These are phyloP conservation scores for Pulveroboletus sp. DNA, from an alignment of 768 basidiomycete genomes.

Conservation along the genomic window DNA sequence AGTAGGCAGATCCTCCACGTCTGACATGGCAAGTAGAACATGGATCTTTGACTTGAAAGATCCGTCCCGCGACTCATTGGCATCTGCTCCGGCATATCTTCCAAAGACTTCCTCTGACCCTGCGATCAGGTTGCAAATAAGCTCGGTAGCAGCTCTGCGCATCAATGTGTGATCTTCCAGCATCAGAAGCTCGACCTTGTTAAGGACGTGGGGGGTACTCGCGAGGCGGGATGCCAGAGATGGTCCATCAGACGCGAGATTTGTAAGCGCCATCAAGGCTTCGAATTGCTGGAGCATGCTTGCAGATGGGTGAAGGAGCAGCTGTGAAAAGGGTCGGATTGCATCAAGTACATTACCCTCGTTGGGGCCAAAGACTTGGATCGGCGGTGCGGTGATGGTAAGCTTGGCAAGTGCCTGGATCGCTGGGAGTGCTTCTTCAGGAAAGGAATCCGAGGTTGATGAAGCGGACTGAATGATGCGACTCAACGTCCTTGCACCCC, in stretches of 20 bases:
- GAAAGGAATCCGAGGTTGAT: conserved; percentile 26
- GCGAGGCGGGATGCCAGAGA: conserved; percentile 66
- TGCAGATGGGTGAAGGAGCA: conserved; percentile 67
- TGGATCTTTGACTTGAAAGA: conserved; percentile 62
- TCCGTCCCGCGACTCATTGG: conserved; percentile 32
- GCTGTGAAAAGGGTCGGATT: conserved; percentile 72
- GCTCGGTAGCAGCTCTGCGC: conserved; percentile 83
- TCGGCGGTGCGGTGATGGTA: conserved; percentile 85
- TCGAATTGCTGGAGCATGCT: conserved; percentile 86
- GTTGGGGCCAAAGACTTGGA: conserved; percentile 87
- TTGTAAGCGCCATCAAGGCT: conserved; percentile 93
- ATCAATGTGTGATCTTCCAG: conserved; percentile 81
- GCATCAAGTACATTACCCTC: conserved; percentile 73
- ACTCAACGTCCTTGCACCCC: conserved; percentile 66
- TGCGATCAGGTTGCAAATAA: conserved; percentile 85
- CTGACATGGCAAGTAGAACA: conserved; percentile 78
- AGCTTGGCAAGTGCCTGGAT: conserved; percentile 92
- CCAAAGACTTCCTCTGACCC: conserved; percentile 75
- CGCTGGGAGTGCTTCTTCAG: conserved; percentile 42
- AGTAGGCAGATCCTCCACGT: conserved; percentile 82
- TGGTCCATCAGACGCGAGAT: conserved; percentile 76
- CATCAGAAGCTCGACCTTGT: conserved; percentile 67
- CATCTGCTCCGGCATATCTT: conserved; percentile 54
- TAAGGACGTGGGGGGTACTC: conserved; percentile 52
- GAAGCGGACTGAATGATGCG: conserved; percentile 52